Evolutionary conservation across 306 rosid species (phyloP), one percentile per base, ranked within the genome.

Genomic region (Vigna angularis): DNA sequence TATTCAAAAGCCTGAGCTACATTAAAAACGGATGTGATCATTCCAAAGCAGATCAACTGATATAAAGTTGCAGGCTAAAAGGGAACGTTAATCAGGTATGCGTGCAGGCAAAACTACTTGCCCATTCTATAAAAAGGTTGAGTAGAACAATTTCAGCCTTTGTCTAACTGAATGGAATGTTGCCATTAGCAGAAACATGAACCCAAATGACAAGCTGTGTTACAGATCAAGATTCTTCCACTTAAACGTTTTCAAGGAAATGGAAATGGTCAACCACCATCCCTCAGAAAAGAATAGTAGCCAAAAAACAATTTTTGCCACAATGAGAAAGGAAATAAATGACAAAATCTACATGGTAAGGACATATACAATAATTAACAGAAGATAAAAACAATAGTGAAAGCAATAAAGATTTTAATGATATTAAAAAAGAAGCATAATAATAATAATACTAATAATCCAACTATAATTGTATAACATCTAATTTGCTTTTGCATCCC

Each of bases 391-490:
- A 28, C 28, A 57, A 38, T 9, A 48, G 68, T 20, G 74, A 72
- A 78, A 17, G 32, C 74, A 84, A 81, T 45, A 53, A 66, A 69
- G 47, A 52, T 42, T 66, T 72, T 69, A 32, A 15, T 58, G 13
- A 82, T 42, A 78, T 78, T 30, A 74, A 52, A 32, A 70, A 73
- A 86, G 40, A 76, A 85, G 55, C 5, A 20, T 20, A 9, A 56
- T 55, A 9, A n/a, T 55, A 9, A 7, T n/a, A 20, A 20, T 9
- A 18, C 9, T 9, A 45, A 80, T 47, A 49, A 81, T 70, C 81
- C 80, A 70, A 65, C 83, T 78, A 82, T 85, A 79, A 71, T 47
- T 87, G 80, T 89, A 64, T 87, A 81, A 70, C 78, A 53, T 66
- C 22, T 75, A 85, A 78, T 63, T 66, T 65, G 64, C 51, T 52